Conservation (phyloP, 495 filamentous ascomycete species). For the Aspergillus kassunensis region DNA sequence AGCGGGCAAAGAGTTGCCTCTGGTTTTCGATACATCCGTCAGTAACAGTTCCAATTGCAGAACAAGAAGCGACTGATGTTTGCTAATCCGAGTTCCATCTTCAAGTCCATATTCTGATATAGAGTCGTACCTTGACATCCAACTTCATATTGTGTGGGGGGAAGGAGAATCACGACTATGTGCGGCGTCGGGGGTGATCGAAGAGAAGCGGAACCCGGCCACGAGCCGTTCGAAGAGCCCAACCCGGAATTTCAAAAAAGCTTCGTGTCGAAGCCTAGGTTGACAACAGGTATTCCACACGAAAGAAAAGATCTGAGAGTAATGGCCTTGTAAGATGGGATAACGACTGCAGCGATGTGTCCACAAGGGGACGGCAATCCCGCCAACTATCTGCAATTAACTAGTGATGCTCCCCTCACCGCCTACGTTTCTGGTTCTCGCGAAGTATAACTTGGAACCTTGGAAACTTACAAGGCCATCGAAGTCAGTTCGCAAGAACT, state of each 20-base stretch:
- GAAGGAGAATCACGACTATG: constrained; percentile 33
- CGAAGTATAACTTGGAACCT: no score
- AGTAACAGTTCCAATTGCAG: constrained; percentile 24
- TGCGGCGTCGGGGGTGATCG: constrained; percentile 36
- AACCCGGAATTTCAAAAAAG: constrained; percentile 18
- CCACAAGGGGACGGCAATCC: constrained; percentile 43
- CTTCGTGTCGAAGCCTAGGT: not conserved
- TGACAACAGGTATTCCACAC: not conserved
- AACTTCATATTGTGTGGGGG: constrained; percentile 69
- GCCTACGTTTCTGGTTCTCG: constrained; percentile 28
- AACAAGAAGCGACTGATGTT: constrained; percentile 19
- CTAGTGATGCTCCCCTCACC: constrained; percentile 31
- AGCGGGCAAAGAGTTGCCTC: constrained; percentile 78
- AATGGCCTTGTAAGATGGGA: constrained; percentile 17
- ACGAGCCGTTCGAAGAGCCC: constrained; percentile 42
- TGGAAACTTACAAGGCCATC: no score
- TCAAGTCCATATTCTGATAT: no score
- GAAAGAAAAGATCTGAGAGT: constrained; percentile 10
- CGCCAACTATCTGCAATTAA: constrained; percentile 27
- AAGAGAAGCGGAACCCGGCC: constrained; percentile 32
- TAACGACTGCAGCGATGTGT: constrained; percentile 35
- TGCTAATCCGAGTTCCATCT: constrained; percentile 12
- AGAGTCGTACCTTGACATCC: constrained; percentile 76
- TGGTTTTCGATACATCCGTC: constrained; percentile 35
- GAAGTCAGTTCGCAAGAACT: no score